phyloP scores from a whole-genome alignment of 192 early-diverging fungal genomes.

The Helicostylum pulchrum region DNA sequence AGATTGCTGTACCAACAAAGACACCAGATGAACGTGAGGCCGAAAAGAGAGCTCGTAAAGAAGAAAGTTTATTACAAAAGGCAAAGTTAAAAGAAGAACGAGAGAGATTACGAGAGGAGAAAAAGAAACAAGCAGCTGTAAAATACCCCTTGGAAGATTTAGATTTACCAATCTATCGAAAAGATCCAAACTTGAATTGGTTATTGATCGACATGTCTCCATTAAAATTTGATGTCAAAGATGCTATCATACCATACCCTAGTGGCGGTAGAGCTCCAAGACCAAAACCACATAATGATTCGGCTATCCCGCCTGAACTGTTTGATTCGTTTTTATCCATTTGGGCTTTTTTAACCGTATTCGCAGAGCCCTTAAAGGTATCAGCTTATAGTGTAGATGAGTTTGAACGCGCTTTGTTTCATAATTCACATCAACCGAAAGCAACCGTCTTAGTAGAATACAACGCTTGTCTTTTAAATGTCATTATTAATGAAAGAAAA shows the following conservation, averaged over 20 bases:
- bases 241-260: conserved; percentile 15
- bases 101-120: conserved; percentile 34
- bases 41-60: conserved; percentile 24
- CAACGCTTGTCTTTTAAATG: conserved; percentile 45
- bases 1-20: background rate
- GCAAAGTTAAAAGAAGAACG: conserved; percentile 23
- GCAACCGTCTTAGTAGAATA: conserved; percentile 44
- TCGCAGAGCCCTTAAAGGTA: conserved; percentile 62
- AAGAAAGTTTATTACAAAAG: conserved; percentile 39
- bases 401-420: conserved; percentile 64
- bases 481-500: conserved; percentile 48
- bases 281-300: conserved; percentile 45
- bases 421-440: conserved; percentile 39
- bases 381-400: conserved; percentile 74
- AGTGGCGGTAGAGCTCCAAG: conserved; percentile 30
- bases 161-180: conserved; percentile 50
- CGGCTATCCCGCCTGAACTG: conserved; percentile 43
- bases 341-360: conserved; percentile 67
- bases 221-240: conserved; percentile 28
- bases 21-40: conserved; percentile 22
- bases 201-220: conserved; percentile 26
- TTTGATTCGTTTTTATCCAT: conserved; percentile 51
- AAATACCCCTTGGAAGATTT: conserved; percentile 87
- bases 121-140: conserved; percentile 37
- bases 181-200: conserved; percentile 31